Conservation (phyloP, 2,329 filamentous ascomycete genomes). For the Aureobasidium sp. region DNA sequence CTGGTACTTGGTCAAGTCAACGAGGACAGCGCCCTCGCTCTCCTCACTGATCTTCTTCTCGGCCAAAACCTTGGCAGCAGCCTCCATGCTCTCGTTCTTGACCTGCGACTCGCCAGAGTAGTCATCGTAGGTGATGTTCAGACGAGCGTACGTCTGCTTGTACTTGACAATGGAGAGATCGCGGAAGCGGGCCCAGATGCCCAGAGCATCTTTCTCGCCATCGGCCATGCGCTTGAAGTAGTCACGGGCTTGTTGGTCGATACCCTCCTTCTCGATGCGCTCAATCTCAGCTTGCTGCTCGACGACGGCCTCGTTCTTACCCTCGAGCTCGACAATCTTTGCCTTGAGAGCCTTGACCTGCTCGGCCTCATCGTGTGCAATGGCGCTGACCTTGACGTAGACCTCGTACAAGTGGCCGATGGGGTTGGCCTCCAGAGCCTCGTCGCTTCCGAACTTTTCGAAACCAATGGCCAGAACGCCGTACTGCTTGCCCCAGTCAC, state of each 20-base stretch:
- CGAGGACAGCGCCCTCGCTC: constrained; percentile 59
- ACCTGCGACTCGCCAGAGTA: constrained; percentile 66
- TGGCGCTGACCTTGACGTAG: constrained; percentile 66
- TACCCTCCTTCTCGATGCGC: constrained; percentile 46
- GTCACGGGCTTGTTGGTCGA: constrained; percentile 67
- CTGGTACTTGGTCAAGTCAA: constrained; percentile 63
- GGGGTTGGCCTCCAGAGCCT: constrained; percentile 62
- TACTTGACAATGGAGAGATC: constrained; percentile 59
- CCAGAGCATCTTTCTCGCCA: constrained; percentile 51
- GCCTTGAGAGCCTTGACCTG: constrained; percentile 47
- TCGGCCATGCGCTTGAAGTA: constrained; percentile 66
- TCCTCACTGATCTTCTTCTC: constrained; percentile 56
- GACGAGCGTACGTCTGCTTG: constrained; percentile 55
- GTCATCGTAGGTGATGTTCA: constrained; percentile 60
- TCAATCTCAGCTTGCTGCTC: constrained; percentile 44
- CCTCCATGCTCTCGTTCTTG: constrained; percentile 54
- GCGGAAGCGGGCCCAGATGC: constrained; percentile 58
- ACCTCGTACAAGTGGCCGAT: constrained; percentile 79
- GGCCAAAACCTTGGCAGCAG: constrained; percentile 52
- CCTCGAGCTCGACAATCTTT: constrained; percentile 36
- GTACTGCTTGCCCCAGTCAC: constrained; percentile 73
- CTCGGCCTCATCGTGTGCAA: constrained; percentile 60
- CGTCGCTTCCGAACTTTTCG: constrained; percentile 67
- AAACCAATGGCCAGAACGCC: constrained; percentile 67
- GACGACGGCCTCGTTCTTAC: constrained; percentile 41